These are phyloP conservation scores for Rhynchosporium secalis DNA, from an alignment of 2,329 filamentous ascomycete species.

Conservation along the genomic window DNA sequence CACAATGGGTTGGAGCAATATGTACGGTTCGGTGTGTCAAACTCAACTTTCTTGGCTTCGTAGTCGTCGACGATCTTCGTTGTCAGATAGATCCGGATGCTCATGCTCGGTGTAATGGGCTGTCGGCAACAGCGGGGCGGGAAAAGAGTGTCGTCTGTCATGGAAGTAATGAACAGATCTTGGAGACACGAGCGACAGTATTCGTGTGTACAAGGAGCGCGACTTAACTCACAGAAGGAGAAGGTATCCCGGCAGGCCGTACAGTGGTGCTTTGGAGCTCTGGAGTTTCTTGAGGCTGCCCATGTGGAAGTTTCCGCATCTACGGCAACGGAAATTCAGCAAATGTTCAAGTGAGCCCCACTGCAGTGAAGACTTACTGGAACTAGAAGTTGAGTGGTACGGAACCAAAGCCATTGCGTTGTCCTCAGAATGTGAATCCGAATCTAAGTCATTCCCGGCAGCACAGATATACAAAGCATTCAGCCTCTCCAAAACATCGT, in stretches of 20 bases:
- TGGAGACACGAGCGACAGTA: conserved; percentile 54
- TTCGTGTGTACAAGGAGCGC: conserved; percentile 46
- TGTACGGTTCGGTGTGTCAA: conserved; percentile 47
- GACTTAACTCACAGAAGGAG: conserved; percentile 21
- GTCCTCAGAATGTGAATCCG: neutral
- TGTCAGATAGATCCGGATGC: conserved; percentile 42
- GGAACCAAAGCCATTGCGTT: neutral
- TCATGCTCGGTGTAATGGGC: conserved; percentile 42
- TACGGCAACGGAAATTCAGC: neutral
- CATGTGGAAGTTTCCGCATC: conserved; percentile 17
- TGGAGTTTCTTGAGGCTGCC: conserved; percentile 8
- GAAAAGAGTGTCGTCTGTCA: conserved; percentile 53
- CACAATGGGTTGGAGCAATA: conserved; percentile 52
- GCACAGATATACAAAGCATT: conserved; percentile 22
- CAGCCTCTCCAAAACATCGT: conserved; percentile 29
- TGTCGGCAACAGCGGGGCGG: conserved; percentile 55
- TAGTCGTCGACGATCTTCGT: conserved; percentile 42
- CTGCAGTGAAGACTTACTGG: neutral
- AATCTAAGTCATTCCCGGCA: neutral
- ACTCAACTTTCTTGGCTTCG: conserved; percentile 50
- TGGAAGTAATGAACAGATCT: conserved; percentile 46
- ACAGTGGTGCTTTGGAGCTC: conserved; percentile 15
- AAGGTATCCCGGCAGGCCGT: conserved; percentile 24
- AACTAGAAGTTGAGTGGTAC: neutral
- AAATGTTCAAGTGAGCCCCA: neutral